Percentiles rank a stretch among this genome's conserved stretches.
These are phyloP conservation scores for Amanita muscaria DNA, from an alignment of 768 basidiomycete genomes.

Conservation along the genomic window DNA sequence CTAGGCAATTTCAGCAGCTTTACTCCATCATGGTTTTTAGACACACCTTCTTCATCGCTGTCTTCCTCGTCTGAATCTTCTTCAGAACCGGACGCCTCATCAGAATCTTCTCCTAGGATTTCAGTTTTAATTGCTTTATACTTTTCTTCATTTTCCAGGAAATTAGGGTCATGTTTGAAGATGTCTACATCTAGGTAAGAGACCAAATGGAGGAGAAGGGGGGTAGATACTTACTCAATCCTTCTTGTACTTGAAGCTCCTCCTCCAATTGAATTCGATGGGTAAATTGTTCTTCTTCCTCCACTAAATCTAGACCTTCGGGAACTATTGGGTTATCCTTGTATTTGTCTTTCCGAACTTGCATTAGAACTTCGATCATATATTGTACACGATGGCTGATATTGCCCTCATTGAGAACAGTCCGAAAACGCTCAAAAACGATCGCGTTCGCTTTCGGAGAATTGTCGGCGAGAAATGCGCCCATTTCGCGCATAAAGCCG, in stretches of 20 bases:
- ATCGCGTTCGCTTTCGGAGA: conserved; percentile 92
- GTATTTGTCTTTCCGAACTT: conserved; percentile 97
- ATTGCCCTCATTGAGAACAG: conserved; percentile 88
- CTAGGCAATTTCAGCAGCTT: conserved; percentile 22
- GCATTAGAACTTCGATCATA: conserved; percentile 99
- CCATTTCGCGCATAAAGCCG: conserved; percentile 95
- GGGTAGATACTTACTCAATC: conserved; percentile 71
- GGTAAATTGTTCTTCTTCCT: conserved; percentile 97
- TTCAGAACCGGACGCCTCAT: conserved; percentile 60
- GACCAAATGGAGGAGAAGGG: not conserved
- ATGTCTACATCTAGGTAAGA: conserved; percentile 48
- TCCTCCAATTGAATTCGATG: conserved; percentile 91
- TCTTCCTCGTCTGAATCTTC: conserved; percentile 62
- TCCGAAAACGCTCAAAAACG: conserved; percentile 94
- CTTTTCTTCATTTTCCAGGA: conserved; percentile 85
- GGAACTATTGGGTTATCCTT: conserved; percentile 96
- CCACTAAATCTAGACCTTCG: conserved; percentile 92
- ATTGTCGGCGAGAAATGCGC: conserved; percentile 88
- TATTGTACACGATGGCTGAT: conserved; percentile 98
- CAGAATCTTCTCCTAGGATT: conserved; percentile 85
- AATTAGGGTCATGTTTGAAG: conserved; percentile 90
- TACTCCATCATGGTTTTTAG: not conserved
- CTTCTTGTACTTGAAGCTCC: conserved; percentile 89
- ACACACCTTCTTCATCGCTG: conserved; percentile 38
- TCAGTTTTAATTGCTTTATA: conserved; percentile 88